phyloP scores from a whole-genome alignment of 2,329 filamentous ascomycete species.

The Davidsoniella virescens region DNA sequence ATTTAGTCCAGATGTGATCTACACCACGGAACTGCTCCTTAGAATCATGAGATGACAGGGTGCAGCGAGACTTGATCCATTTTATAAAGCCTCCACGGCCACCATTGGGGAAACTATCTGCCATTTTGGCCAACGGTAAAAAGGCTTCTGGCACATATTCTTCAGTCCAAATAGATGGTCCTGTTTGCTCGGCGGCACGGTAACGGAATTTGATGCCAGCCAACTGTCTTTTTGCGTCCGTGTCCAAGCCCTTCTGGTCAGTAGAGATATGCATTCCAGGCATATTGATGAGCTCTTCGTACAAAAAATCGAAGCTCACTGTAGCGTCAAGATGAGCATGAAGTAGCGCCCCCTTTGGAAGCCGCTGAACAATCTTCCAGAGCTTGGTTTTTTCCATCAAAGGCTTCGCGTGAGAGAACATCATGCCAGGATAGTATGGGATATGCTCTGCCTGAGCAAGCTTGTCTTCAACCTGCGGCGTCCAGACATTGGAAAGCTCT shows the following conservation, averaged over 20 bases:
- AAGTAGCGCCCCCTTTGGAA: constrained; percentile 78
- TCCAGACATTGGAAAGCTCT: constrained; percentile 66
- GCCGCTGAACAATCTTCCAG: constrained; percentile 67
- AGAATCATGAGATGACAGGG: constrained; percentile 55
- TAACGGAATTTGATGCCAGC: constrained; percentile 47
- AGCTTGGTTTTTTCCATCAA: constrained; percentile 71
- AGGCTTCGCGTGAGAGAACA: constrained; percentile 77
- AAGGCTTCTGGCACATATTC: constrained; percentile 42
- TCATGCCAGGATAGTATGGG: constrained; percentile 73
- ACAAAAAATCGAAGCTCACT: constrained; percentile 70
- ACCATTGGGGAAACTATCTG: constrained; percentile 57
- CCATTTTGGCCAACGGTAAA: constrained; percentile 44
- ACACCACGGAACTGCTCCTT: constrained; percentile 69
- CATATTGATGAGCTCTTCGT: constrained; percentile 53
- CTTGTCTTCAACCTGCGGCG: constrained; percentile 51
- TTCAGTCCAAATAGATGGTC: constrained; percentile 43
- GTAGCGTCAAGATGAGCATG: constrained; percentile 87
- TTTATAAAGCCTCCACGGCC: constrained; percentile 55
- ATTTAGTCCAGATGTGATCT: constrained; percentile 73
- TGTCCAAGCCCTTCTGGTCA: constrained; percentile 36
- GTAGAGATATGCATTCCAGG: constrained; percentile 58
- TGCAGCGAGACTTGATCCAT: constrained; percentile 61
- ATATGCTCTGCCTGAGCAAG: constrained; percentile 45
- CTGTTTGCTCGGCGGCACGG: constrained; percentile 21
- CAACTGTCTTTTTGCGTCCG: constrained; percentile 33